phyloP scores from a whole-genome alignment of 148 eudicot species.

The Vaccinium corymbosum region DNA sequence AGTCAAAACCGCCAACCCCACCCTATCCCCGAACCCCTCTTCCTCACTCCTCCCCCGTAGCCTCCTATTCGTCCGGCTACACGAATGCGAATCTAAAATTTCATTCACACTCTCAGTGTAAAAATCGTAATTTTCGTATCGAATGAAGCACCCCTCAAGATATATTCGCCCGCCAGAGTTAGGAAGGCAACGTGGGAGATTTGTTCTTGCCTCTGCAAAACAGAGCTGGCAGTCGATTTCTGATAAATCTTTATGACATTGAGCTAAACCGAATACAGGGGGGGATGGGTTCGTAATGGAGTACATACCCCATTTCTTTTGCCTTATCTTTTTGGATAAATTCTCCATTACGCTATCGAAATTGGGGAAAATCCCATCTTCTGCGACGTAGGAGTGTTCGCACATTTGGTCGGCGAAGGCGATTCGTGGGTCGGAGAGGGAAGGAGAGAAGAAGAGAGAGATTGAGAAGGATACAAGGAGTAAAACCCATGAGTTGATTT shows the following conservation, averaged over 20 bases:
- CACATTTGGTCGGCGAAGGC: background rate
- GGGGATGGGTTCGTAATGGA: background rate
- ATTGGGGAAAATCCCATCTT: background rate
- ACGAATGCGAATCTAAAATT: background rate
- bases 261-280: background rate
- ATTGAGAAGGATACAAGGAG: background rate
- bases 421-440: slow-evolving; percentile 15
- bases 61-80: background rate
- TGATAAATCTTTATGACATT: slow-evolving; percentile 7
- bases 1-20: background rate
- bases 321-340: background rate
- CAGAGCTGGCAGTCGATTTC: slow-evolving; percentile 6
- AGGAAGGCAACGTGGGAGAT: background rate
- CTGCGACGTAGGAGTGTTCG: background rate
- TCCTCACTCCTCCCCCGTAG: background rate
- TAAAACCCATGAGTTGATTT: background rate
- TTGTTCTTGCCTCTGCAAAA: slow-evolving; percentile 6
- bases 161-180: background rate
- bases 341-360: slow-evolving; percentile 16
- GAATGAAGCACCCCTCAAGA: background rate
- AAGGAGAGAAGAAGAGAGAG: slow-evolving; percentile 2
- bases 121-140: slow-evolving; percentile 10
- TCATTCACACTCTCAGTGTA: background rate
- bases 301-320: slow-evolving; percentile 4
- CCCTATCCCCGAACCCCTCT: background rate